Base-by-base conservation (phyloP, 2,329 filamentous ascomycete genomes). In the Parastagonospora avenae region DNA sequence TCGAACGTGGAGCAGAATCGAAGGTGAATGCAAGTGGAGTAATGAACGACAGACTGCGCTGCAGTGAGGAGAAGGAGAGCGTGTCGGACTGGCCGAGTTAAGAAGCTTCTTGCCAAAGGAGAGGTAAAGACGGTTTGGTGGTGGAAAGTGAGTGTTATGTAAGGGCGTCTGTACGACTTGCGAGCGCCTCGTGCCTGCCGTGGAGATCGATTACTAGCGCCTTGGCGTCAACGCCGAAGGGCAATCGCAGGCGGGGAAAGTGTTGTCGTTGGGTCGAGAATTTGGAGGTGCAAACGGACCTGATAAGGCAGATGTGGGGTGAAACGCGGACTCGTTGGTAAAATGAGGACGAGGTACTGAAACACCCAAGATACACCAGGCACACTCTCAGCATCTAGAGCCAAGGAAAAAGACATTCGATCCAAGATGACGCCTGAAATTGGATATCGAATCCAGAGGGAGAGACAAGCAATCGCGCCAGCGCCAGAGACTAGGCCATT, bases 41-140 rank as follows among this genome's bases (percentile, higher is more conserved):
- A 64, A 63, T 44, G 59, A 63, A 48, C 54, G 63, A 63, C 50
- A 54, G 52, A 62, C 59, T 59, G 58, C 58, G 19, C 60, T 38
- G 63, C 58, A 63, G 61, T 42, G 54, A 24, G 3, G 19, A 40
- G 39, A 60, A 60, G 51, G 58, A 62, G 57, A 50, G 56, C 52
- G 46, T 43, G 42, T 53, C 52, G 55, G 57, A 15, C 55, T 57
- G 52, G 58, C 59, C 55, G 55, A 54, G 33, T 46, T 45, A 46
- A 53, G 57, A 55, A 65, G 54, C 42, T 43, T 50, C 29, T 38
- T 48, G 39, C 45, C 38, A 48, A 59, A 55, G 50, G 46, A 43
- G 30, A 41, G 19, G 58, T 54, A 63, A 55, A 53, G 62, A 68
- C 58, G 54, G 60, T 47, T 45, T 48, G 40, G 10, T 12, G 36